Percentiles rank a stretch among this genome's conserved stretches.
Conservation (phyloP, 2,329 filamentous ascomycete species). For the Paracorniculantispora psalliotae region DNA sequence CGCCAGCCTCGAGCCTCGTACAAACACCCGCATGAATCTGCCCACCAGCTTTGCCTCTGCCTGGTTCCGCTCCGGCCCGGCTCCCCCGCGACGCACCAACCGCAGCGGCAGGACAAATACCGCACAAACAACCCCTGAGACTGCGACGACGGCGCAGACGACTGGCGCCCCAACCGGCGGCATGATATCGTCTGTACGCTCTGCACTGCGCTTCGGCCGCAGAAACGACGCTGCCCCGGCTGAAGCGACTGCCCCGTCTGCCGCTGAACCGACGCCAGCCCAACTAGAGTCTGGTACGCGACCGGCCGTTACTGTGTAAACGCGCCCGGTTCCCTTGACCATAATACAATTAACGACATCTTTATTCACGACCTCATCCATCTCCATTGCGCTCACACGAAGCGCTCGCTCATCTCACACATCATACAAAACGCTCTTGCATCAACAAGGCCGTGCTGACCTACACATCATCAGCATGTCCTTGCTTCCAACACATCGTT, state of each 20-base stretch:
- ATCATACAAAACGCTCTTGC: neutral
- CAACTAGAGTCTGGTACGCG: constrained; percentile 40
- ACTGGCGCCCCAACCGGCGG: constrained; percentile 19
- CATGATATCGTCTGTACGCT: constrained; percentile 29
- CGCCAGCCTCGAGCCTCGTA: constrained; percentile 29
- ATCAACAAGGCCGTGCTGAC: neutral
- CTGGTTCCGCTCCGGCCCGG: constrained; percentile 27
- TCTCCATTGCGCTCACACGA: neutral
- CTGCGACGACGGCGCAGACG: constrained; percentile 13
- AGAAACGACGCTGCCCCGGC: constrained; percentile 21
- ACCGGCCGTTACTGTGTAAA: neutral
- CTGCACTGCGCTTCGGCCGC: constrained; percentile 28
- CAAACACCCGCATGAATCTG: constrained; percentile 43
- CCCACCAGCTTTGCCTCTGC: constrained; percentile 38
- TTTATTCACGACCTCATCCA: neutral
- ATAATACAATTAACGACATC: neutral
- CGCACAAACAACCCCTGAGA: neutral
- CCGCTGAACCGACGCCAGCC: constrained; percentile 35
- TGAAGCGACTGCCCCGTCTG: constrained; percentile 16
- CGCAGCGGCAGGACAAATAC: constrained; percentile 3
- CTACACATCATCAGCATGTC: neutral
- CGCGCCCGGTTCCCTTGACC: too few species aligned
- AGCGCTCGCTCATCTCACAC: neutral
- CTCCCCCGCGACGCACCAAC: neutral
- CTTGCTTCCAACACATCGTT: neutral